Evolutionary conservation across 2,329 filamentous ascomycete genomes (phyloP).

Genomic region (Venturia asperata): DNA sequence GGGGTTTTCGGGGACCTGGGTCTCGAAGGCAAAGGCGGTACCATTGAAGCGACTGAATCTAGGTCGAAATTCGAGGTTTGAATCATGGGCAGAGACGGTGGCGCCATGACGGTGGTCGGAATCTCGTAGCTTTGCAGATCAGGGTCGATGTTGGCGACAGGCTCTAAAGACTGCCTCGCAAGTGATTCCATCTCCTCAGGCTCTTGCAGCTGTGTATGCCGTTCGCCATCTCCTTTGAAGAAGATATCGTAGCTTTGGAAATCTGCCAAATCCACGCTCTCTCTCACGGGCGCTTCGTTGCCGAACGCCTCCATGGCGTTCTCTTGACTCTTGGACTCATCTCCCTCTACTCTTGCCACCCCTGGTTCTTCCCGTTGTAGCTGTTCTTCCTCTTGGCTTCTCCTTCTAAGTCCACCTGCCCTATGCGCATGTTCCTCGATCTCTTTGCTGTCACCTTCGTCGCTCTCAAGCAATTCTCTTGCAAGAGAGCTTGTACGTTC

Average conservation of each 20-base stretch:
- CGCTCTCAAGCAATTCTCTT: background rate
- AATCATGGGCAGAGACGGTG: background rate
- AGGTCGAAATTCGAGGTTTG: slow-evolving; percentile 1
- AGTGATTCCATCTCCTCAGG: background rate
- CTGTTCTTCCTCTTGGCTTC: background rate
- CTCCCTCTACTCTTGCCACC: background rate
- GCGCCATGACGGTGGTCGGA: background rate
- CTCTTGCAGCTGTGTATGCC: background rate
- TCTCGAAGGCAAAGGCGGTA: slow-evolving; percentile 9
- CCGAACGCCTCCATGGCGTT: background rate
- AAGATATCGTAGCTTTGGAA: background rate
- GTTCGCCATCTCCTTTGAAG: background rate
- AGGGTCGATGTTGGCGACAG: background rate
- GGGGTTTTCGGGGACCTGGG: slow-evolving; percentile 26
- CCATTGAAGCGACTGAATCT: background rate
- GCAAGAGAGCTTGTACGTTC: slow-evolving; percentile 2
- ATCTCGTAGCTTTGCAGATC: background rate
- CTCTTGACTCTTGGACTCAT: background rate
- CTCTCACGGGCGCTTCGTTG: background rate
- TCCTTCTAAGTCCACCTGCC: background rate
- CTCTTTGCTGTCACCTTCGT: background rate
- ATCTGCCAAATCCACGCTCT: background rate
- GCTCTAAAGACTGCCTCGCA: no score
- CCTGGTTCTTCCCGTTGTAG: background rate
- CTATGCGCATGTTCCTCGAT: background rate